Evolutionary conservation across 495 filamentous ascomycete genomes (phyloP), one percentile per base, ranked within the genome.

Genomic region (Stereocaulon alpinum): DNA sequence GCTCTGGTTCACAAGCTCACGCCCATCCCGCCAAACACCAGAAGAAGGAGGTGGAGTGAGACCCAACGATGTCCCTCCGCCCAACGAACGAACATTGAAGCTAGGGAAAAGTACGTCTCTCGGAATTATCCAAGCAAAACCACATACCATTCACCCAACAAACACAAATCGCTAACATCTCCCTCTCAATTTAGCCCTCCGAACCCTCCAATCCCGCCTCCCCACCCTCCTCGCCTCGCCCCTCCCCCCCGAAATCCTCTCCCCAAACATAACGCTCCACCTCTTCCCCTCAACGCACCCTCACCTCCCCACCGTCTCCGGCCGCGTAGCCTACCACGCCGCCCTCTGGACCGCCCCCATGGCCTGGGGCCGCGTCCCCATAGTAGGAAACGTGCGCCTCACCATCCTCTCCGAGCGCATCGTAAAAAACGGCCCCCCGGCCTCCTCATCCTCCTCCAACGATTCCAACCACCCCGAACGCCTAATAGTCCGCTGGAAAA

Each of bases 201-300:
- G 89, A 34, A 87, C 81, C 56, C 85, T 98, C 37, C 93, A 94
- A 73, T 82, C 86, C 30, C 86, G 84, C 59, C 85, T 98, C 34
- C 91, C 93, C 18, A 88, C 86, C 15, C 80, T 98, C 30, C 79
- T 98, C 18, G 85, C 88, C 64, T 86, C 91, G 10, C 79, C 81
- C 0, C 80, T 96, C 1, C 93, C 93, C 2, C 82, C 84, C 49
- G 83, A 88, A 47, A 87, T 98, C 65, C 87, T 98, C 64, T 87
- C 87, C 0, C 93, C 92, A 0, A 82, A 83, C 67, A 93, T 97
- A 62, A 86, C 84, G n/a, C 83, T 98, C 30, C 87, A 95, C 71
- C 87, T 97, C 58, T 98, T 98, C 74, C 93, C 93, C 30, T 91
- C 90, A 3, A 96, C 93, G 0, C 94, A 98, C 67, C 94, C 91